Conservation (phyloP, 2,329 filamentous ascomycete genomes). For the Monosporascus sp. region DNA sequence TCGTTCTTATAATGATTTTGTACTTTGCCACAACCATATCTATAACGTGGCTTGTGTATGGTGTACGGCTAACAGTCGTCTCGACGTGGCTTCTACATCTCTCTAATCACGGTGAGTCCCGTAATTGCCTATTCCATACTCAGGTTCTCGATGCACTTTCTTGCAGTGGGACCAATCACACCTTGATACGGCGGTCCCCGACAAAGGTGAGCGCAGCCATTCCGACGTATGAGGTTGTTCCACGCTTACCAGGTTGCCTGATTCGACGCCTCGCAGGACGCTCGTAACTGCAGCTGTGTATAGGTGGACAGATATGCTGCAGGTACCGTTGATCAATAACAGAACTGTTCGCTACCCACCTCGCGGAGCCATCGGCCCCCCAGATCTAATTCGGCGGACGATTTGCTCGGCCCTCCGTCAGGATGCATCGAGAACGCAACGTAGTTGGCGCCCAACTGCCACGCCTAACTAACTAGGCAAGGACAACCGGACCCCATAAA, state of each 20-base stretch:
- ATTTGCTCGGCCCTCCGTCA: neutral
- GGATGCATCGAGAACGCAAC: neutral
- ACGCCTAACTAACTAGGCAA: neutral
- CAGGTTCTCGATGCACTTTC: neutral
- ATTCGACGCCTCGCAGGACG: neutral
- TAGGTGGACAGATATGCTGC: neutral
- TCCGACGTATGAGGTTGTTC: neutral
- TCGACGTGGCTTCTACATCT: neutral
- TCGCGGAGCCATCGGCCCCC: neutral
- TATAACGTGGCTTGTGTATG: neutral
- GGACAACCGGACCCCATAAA: too few relatives aligned
- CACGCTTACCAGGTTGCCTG: neutral
- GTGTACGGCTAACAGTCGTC: neutral
- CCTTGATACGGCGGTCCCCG: neutral
- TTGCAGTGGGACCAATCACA: neutral
- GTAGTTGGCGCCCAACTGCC: neutral
- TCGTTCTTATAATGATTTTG: neutral
- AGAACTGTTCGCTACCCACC: neutral
- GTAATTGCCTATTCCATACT: neutral
- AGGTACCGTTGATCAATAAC: neutral
- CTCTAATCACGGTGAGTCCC: neutral
- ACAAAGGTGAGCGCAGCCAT: neutral
- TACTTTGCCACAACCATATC: neutral
- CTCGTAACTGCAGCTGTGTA: neutral
- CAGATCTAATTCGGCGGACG: neutral